phyloP scores from a whole-genome alignment of 768 basidiomycete species.

The Butyriboletus loyo region DNA sequence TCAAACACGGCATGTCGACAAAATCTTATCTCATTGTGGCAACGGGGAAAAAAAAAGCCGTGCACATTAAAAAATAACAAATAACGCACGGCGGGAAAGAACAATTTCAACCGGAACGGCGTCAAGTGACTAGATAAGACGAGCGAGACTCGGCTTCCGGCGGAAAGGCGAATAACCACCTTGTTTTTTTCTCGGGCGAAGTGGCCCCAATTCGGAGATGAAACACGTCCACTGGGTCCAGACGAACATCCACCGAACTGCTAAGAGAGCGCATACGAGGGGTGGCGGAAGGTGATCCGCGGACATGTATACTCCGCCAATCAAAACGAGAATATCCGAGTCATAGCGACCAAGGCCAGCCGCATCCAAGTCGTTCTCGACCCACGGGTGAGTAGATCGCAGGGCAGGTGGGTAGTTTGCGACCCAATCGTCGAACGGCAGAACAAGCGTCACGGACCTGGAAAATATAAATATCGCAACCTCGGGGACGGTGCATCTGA shows the following conservation, averaged over 20 bases:
- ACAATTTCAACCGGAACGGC: background rate
- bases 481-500: background rate
- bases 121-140: background rate
- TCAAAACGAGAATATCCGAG: background rate
- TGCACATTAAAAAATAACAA: slow-evolving; percentile 1
- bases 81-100: background rate
- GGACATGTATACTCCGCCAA: background rate
- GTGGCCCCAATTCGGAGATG: slow-evolving; percentile 2
- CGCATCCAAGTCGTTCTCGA: background rate
- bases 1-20: slow-evolving; percentile 14
- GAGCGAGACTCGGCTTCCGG: too few relatives aligned
- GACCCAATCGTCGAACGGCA: background rate
- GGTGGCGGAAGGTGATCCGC: background rate
- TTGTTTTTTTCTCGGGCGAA: too few relatives aligned
- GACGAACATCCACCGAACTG: background rate
- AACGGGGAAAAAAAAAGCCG: slow-evolving; percentile 4
- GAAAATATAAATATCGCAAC: background rate
- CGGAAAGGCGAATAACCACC: too few relatives aligned
- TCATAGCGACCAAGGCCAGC: background rate
- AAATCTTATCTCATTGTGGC: slow-evolving; percentile 26
- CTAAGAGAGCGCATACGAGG: background rate
- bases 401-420: background rate
- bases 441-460: background rate
- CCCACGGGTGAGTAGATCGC: background rate
- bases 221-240: background rate